These are phyloP conservation scores for Drosera spatulata DNA, from an alignment of 179 eudicot genomes.

Conservation along the genomic window DNA sequence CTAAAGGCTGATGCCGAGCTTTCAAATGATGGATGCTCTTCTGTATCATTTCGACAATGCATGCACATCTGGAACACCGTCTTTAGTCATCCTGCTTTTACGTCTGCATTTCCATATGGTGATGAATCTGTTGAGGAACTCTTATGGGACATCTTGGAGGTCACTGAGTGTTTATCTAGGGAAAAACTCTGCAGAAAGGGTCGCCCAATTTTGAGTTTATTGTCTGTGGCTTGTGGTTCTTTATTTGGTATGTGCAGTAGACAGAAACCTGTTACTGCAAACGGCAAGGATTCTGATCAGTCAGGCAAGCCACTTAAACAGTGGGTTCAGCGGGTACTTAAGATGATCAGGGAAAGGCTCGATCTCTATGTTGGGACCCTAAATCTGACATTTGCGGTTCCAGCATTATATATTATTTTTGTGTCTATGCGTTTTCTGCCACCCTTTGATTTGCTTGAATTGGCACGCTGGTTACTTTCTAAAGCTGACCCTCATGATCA, in stretches of 20 bases:
- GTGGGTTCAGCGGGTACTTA: slow-evolving; percentile 34
- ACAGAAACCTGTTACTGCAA: slow-evolving; percentile 9
- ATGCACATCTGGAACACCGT: slow-evolving; percentile 46
- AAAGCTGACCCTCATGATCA: slow-evolving; percentile 24
- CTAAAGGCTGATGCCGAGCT: slow-evolving; percentile 21
- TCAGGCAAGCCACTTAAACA: slow-evolving; percentile 24
- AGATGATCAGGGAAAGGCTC: slow-evolving; percentile 39
- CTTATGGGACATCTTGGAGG: slow-evolving; percentile 24
- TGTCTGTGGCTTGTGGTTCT: slow-evolving; percentile 35
- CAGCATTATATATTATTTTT: slow-evolving; percentile 42
- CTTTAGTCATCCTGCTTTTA: slow-evolving; percentile 59
- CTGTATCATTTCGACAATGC: slow-evolving; percentile 18
- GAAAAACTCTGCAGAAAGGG: slow-evolving; percentile 39
- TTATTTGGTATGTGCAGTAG: slow-evolving; percentile 20
- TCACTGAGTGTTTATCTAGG: slow-evolving; percentile 21
- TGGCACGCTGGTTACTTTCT: slow-evolving; percentile 58
- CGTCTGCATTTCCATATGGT: slow-evolving; percentile 29
- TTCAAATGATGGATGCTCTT: slow-evolving; percentile 7
- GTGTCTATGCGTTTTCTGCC: slow-evolving; percentile 47
- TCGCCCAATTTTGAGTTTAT: slow-evolving; percentile 31
- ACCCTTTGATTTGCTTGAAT: slow-evolving; percentile 69
- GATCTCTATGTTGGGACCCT: slow-evolving; percentile 24
- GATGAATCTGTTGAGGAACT: slow-evolving; percentile 26
- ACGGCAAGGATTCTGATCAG: slow-evolving; percentile 20
- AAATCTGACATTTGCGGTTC: slow-evolving; percentile 37